Evolutionary conservation across 2,329 filamentous ascomycete species (phyloP).

Genomic region (Botryotinia globosa): DNA sequence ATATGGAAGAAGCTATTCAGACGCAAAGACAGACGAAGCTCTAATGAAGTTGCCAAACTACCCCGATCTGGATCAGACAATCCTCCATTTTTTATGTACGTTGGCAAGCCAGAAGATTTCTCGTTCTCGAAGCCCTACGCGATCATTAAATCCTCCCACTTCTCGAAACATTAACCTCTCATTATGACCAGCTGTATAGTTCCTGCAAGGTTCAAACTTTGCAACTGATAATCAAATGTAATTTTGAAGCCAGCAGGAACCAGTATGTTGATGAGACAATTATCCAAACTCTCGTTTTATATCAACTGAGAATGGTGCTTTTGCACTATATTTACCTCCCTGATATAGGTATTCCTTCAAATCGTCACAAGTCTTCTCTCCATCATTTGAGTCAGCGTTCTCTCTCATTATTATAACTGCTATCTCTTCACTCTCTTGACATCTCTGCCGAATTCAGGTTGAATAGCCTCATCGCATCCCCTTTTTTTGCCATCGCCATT

Average conservation of each 20-base stretch:
- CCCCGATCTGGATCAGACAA: not conserved
- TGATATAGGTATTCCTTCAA: not conserved
- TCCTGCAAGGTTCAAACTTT: not conserved
- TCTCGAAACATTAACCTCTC: not conserved
- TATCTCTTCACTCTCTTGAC: not conserved
- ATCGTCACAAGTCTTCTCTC: not conserved
- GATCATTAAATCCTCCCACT: not conserved
- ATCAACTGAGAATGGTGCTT: not conserved
- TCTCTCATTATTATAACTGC: not conserved
- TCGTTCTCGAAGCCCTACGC: too few relatives aligned
- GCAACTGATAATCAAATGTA: not conserved
- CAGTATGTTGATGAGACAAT: not conserved
- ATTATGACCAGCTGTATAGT: not conserved
- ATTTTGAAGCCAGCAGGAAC: not conserved
- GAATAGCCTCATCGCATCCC: not conserved
- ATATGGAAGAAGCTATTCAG: not conserved
- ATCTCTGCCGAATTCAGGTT: not conserved
- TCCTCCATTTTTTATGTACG: not conserved
- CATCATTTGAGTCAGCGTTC: not conserved
- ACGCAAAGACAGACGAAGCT: not conserved
- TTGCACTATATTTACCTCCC: not conserved
- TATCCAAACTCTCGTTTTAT: not conserved
- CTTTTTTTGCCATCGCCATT: not conserved
- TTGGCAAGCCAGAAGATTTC: not conserved
- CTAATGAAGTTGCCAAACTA: not conserved